These are phyloP conservation scores for Solanum rostratum DNA, from an alignment of 257 asterid genomes.

Conservation along the genomic window DNA sequence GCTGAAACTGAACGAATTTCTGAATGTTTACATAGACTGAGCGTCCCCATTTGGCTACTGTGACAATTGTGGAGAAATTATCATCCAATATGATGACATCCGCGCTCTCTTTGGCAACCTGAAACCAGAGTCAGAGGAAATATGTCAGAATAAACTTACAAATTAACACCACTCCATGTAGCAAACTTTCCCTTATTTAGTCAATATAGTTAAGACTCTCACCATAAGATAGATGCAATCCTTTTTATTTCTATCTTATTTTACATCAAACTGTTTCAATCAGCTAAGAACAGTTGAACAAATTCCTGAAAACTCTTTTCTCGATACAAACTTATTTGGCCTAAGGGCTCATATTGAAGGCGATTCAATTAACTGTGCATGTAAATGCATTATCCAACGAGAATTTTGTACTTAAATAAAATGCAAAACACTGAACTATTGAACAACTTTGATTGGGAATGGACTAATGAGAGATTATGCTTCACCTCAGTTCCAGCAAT, in stretches of 20 bases:
- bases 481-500: slow-evolving; percentile 93
- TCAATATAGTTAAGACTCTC: neutral
- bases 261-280: neutral
- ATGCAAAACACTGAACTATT: neutral
- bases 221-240: neutral
- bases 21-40: slow-evolving; percentile 84
- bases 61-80: slow-evolving; percentile 86
- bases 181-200: neutral
- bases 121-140: slow-evolving; percentile 1
- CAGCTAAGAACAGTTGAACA: neutral
- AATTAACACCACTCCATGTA: neutral
- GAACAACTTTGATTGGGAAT: neutral
- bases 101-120: slow-evolving; percentile 97
- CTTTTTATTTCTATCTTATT: neutral
- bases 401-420: neutral
- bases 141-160: neutral
- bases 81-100: slow-evolving; percentile 86
- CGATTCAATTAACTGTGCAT: neutral
- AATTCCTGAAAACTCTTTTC: neutral
- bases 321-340: neutral
- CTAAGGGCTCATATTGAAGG: no score
- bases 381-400: neutral
- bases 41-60: slow-evolving; percentile 90
- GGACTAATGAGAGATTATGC: neutral
- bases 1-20: slow-evolving; percentile 82